phyloP scores from a whole-genome alignment of 331 rosid species.

The Pyrus hybrid region DNA sequence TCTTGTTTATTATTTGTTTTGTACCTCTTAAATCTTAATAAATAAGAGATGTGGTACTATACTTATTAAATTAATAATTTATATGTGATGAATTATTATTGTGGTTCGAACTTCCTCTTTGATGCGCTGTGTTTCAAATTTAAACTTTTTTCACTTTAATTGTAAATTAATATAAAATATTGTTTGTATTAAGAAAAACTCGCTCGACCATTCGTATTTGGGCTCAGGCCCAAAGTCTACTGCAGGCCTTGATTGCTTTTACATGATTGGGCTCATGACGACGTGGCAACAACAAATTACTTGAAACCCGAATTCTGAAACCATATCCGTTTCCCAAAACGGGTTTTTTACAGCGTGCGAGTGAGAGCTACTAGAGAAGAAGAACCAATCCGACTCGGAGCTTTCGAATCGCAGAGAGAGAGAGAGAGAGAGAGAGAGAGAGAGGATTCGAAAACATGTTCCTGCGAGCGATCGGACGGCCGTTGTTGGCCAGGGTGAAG shows the following conservation, averaged over 20 bases:
- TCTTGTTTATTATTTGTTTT: neutral
- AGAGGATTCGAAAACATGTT: slow-evolving; percentile 38
- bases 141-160: too few relatives aligned
- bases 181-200: too few relatives aligned
- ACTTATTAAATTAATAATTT: too few relatives aligned
- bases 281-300: neutral
- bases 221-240: neutral
- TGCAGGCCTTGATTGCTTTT: neutral
- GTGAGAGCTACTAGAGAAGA: neutral
- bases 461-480: slow-evolving; percentile 75
- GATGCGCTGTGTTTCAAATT: fast-evolving
- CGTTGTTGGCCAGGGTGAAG: slow-evolving; percentile 79
- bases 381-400: neutral
- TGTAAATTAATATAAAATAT: too few relatives aligned
- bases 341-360: neutral
- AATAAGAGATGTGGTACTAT: neutral
- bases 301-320: neutral
- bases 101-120: too few relatives aligned
- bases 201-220: neutral
- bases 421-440: neutral
- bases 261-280: neutral
- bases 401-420: neutral
- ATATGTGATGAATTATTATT: too few relatives aligned
- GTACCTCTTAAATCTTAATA: too few relatives aligned
- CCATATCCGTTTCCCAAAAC: neutral